Conservation (phyloP, 768 basidiomycete species). For the Lentinula boryana region DNA sequence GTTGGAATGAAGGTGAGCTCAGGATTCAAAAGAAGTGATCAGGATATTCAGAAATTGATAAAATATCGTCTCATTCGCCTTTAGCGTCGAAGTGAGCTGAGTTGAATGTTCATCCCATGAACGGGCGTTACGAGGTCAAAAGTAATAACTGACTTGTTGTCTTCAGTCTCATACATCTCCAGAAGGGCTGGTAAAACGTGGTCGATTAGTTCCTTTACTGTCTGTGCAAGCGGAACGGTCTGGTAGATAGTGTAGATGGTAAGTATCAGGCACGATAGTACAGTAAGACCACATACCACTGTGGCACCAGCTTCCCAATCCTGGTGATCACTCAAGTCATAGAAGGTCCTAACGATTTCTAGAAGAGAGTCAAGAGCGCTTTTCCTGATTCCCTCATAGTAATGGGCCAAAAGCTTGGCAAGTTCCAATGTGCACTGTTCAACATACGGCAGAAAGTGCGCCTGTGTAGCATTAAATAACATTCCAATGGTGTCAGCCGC, state of each 20-base stretch:
- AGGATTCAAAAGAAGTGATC: neutral
- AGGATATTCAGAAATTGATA: slow-evolving; percentile 5
- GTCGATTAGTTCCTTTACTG: slow-evolving; percentile 74
- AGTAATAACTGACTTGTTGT: slow-evolving; percentile 78
- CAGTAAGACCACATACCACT: slow-evolving; percentile 36
- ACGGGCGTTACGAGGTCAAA: slow-evolving; percentile 7
- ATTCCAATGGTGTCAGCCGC: slow-evolving; percentile 95
- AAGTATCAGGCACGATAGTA: slow-evolving; percentile 2
- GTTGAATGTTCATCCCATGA: slow-evolving; percentile 50
- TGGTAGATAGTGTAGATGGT: slow-evolving; percentile 13
- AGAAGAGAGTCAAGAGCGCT: slow-evolving; percentile 83
- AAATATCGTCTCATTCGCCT: slow-evolving; percentile 52
- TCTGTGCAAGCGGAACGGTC: slow-evolving; percentile 49
- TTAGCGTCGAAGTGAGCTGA: slow-evolving; percentile 78
- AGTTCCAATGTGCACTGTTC: slow-evolving; percentile 79
- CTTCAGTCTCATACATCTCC: slow-evolving; percentile 90
- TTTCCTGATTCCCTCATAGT: slow-evolving; percentile 98
- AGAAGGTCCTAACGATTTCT: slow-evolving; percentile 85
- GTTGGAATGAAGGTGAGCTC: slow-evolving; percentile 17
- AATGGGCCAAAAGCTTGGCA: slow-evolving; percentile 75
- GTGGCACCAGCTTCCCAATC: slow-evolving; percentile 78
- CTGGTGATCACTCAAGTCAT: slow-evolving; percentile 75
- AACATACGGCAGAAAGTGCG: slow-evolving; percentile 87
- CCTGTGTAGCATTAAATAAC: slow-evolving; percentile 75
- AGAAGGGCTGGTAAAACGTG: slow-evolving; percentile 71